phyloP scores from a whole-genome alignment of 768 basidiomycete species.

The Hygrocybe punicea region DNA sequence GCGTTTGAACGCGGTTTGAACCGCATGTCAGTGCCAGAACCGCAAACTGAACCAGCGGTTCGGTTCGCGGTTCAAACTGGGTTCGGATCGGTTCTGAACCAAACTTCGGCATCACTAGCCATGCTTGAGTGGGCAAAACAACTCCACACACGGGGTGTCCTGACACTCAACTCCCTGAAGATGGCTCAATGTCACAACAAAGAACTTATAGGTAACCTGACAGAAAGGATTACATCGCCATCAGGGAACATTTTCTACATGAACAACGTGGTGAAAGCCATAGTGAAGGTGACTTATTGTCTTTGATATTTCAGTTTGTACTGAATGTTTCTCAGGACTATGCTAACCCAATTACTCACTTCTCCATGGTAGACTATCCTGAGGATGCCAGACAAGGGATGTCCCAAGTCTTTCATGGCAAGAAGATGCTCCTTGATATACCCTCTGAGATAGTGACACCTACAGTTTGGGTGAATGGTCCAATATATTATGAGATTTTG shows the following conservation, averaged over 20 bases:
- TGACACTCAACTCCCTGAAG: constrained; percentile 21
- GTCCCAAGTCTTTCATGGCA: constrained; percentile 24
- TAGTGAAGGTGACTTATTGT: constrained; percentile 6
- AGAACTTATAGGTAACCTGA: constrained; percentile 22
- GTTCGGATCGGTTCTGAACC: no score
- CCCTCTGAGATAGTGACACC: constrained; percentile 24
- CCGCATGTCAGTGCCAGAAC: no score
- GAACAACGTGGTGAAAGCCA: constrained; percentile 6
- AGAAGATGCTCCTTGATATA: constrained; percentile 29
- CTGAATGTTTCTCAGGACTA: constrained; percentile 27
- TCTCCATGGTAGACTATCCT: constrained; percentile 28
- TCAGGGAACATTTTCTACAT: constrained; percentile 30
- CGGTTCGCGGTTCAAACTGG: no score
- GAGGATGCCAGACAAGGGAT: constrained; percentile 19
- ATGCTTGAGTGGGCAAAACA: constrained; percentile 33
- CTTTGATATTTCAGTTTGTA: no score
- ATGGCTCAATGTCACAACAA: constrained; percentile 18
- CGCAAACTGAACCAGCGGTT: no score
- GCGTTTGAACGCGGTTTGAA: no score
- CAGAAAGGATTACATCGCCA: constrained; percentile 13
- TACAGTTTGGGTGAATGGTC: constrained; percentile 13
- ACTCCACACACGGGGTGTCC: constrained; percentile 26
- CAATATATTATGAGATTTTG: background rate
- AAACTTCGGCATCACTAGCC: no score
- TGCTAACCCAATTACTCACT: constrained; percentile 20